Conservation (phyloP, 441 rosid genomes). For the Arabidopsis lyrata region DNA sequence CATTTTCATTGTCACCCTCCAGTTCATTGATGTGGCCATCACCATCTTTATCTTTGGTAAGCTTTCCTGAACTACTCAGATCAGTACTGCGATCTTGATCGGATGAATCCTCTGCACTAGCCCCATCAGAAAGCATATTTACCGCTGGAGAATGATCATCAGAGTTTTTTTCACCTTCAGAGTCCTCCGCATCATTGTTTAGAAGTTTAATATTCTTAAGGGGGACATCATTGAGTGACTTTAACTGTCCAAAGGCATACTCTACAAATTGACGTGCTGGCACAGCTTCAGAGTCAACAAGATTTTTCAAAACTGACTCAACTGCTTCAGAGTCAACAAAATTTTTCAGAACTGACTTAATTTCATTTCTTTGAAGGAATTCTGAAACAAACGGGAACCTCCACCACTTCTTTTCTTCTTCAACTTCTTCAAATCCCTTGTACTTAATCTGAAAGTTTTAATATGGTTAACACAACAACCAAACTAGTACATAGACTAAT, state of each 20-base stretch:
- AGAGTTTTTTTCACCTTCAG: slow-evolving; percentile 42
- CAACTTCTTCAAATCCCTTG: slow-evolving; percentile 80
- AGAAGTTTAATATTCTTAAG: slow-evolving; percentile 49
- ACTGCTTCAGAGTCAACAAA: slow-evolving; percentile 69
- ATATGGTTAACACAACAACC: not conserved
- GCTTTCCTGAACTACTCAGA: slow-evolving; percentile 40
- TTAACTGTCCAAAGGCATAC: slow-evolving; percentile 86
- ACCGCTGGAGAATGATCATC: slow-evolving; percentile 34
- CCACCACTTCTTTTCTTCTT: slow-evolving; percentile 88
- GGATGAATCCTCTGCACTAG: slow-evolving; percentile 44
- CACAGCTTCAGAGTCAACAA: slow-evolving; percentile 71
- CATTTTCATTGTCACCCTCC: slow-evolving; percentile 44
- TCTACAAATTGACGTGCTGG: slow-evolving; percentile 92
- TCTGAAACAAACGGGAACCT: slow-evolving; percentile 73
- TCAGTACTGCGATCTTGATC: slow-evolving; percentile 38
- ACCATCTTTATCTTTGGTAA: slow-evolving; percentile 32
- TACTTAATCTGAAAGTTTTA: slow-evolving; percentile 67
- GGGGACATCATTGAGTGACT: slow-evolving; percentile 69
- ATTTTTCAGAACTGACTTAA: slow-evolving; percentile 67
- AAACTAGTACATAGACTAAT: slow-evolving; percentile 9
- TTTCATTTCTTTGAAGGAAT: slow-evolving; percentile 67
- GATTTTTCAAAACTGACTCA: slow-evolving; percentile 65
- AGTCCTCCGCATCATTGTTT: slow-evolving; percentile 36
- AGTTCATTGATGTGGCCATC: slow-evolving; percentile 39
- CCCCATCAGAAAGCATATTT: slow-evolving; percentile 48